Evolutionary conservation across 192 early-diverging fungal species (phyloP).

Genomic region (Podila clonocystis): DNA sequence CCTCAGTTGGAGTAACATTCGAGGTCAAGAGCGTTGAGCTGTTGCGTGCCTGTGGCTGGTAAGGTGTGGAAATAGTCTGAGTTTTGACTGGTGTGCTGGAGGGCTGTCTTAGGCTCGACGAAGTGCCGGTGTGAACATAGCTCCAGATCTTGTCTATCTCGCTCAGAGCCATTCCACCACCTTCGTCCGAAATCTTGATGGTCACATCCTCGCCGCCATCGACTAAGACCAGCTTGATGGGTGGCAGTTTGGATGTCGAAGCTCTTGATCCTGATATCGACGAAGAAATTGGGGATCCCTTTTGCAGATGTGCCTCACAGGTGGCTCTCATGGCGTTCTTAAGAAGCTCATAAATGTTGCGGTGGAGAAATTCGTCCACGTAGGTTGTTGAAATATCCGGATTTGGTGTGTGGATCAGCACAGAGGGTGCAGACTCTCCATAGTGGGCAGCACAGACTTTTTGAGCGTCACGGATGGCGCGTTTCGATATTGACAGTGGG

Average conservation of each 20-base stretch:
- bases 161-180: conserved; percentile 68
- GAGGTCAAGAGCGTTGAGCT: background rate
- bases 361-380: conserved; percentile 65
- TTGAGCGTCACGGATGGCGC: conserved; percentile 60
- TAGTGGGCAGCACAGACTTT: conserved; percentile 57
- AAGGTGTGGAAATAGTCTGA: conserved; percentile 21
- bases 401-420: conserved; percentile 57
- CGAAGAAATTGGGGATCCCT: conserved; percentile 5
- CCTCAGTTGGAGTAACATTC: background rate
- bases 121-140: conserved; percentile 52
- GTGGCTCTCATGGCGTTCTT: conserved; percentile 68
- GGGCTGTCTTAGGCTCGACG: conserved; percentile 45
- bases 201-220: conserved; percentile 71
- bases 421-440: conserved; percentile 54
- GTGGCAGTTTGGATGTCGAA: conserved; percentile 42
- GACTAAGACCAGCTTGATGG: conserved; percentile 62
- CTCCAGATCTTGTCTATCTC: conserved; percentile 68
- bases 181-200: conserved; percentile 72
- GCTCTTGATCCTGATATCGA: conserved; percentile 1
- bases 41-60: conserved; percentile 7
- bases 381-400: conserved; percentile 63
- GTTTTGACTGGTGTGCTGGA: conserved; percentile 5
- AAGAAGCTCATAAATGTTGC: conserved; percentile 68
- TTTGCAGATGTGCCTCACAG: conserved; percentile 52
- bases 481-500: conserved; percentile 60